Conservation (phyloP, 2,329 filamentous ascomycete genomes). For the Aspergillus sp. region DNA sequence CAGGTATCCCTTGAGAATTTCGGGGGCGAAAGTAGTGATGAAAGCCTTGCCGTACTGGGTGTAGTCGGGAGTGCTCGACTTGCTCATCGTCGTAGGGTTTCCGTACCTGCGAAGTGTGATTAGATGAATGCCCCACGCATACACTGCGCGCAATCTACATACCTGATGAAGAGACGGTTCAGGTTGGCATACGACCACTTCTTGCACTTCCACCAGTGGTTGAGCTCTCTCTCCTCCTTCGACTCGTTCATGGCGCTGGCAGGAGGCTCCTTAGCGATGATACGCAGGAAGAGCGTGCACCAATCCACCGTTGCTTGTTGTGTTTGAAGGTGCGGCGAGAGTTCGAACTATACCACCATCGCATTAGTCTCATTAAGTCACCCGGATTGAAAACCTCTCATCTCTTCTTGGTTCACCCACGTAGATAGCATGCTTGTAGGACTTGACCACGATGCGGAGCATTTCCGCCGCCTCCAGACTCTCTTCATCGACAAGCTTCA, state of each 20-base stretch:
- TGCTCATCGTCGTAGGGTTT: conserved; percentile 74
- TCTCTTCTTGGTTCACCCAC: conserved; percentile 53
- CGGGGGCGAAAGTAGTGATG: conserved; percentile 85
- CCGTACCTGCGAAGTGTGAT: conserved; percentile 67
- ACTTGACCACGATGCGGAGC: conserved; percentile 90
- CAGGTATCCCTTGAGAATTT: conserved; percentile 94
- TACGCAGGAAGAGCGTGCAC: conserved; percentile 92
- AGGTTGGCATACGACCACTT: conserved; percentile 99
- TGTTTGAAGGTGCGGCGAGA: conserved; percentile 74
- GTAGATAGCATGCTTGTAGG: conserved; percentile 98
- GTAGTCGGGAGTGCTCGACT: conserved; percentile 73
- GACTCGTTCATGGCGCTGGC: conserved; percentile 77
- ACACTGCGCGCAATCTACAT: conserved; percentile 30
- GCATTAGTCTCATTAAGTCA: conserved; percentile 29
- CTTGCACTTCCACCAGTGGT: conserved; percentile 99
- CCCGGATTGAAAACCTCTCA: not conserved
- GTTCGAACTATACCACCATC: conserved; percentile 68
- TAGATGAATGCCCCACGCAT: conserved; percentile 4
- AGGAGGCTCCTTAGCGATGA: conserved; percentile 82
- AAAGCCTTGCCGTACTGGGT: conserved; percentile 86
- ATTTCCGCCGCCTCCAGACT: conserved; percentile 96
- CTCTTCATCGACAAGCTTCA: conserved; percentile 83
- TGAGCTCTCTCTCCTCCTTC: conserved; percentile 80
- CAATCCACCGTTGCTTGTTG: conserved; percentile 86
- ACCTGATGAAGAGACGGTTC: conserved; percentile 93